phyloP scores from a whole-genome alignment of 2,329 filamentous ascomycete species.

The Tolypocladium nubicola region DNA sequence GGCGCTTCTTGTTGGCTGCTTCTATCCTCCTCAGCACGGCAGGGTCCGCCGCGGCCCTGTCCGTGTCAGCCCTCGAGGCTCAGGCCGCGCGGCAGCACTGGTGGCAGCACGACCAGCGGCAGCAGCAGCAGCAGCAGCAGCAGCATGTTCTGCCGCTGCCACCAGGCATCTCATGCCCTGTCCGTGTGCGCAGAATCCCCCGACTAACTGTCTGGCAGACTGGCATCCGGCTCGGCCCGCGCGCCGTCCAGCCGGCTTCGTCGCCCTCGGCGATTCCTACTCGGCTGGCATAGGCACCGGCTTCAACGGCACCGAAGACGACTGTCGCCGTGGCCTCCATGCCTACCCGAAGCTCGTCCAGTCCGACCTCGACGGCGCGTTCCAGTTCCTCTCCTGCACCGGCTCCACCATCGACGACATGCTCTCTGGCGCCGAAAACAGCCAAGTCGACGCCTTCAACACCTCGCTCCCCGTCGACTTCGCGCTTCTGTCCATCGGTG shows the following conservation, averaged over 20 bases:
- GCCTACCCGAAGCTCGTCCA: conserved; percentile 31
- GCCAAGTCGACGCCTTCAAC: conserved; percentile 32
- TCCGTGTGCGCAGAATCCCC: neutral
- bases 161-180: neutral
- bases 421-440: conserved; percentile 21
- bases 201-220: neutral
- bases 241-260: conserved; percentile 20
- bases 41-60: neutral
- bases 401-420: conserved; percentile 31
- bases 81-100: neutral
- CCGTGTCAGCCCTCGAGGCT: neutral
- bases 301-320: conserved; percentile 26
- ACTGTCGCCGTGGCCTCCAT: conserved; percentile 29
- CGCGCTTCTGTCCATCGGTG: conserved; percentile 34
- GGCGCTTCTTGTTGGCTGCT: neutral
- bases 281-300: conserved; percentile 37
- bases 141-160: neutral
- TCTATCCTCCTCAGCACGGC: neutral
- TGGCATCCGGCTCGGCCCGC: conserved; percentile 3
- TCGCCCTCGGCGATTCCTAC: conserved; percentile 35
- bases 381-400: conserved; percentile 37
- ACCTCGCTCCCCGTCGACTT: conserved; percentile 26
- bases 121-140: neutral
- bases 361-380: conserved; percentile 22
- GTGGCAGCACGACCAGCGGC: neutral